Percentiles rank a stretch among this genome's conserved stretches.
phyloP scores from a whole-genome alignment of 2,329 filamentous ascomycete species.

The Phialemoniopsis sp. region DNA sequence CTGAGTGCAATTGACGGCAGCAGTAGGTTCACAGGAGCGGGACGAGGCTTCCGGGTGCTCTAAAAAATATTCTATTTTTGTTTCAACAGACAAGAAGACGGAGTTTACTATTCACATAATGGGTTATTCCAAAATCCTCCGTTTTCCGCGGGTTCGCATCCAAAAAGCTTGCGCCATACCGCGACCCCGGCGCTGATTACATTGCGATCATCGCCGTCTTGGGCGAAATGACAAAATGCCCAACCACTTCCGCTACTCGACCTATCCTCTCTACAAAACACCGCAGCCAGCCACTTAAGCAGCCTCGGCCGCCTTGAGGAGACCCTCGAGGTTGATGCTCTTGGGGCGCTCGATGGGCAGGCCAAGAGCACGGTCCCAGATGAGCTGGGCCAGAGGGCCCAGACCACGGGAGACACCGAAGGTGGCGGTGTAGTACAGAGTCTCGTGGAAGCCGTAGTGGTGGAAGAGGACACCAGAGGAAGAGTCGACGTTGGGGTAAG shows the following conservation, averaged over 20 bases:
- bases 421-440: slow-evolving; percentile 83
- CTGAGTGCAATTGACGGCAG: no score
- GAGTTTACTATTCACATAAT: no score
- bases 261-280: not conserved
- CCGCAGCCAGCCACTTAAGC: slow-evolving; percentile 19
- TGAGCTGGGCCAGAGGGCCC: slow-evolving; percentile 86
- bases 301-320: slow-evolving; percentile 64
- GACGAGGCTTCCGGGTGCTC: no score
- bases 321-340: slow-evolving; percentile 88
- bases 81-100: no score
- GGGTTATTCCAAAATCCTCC: no score
- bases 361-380: slow-evolving; percentile 93
- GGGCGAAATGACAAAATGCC: no score
- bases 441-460: slow-evolving; percentile 97
- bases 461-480: slow-evolving; percentile 98
- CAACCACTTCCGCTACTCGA: not conserved
- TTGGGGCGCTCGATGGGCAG: slow-evolving; percentile 96
- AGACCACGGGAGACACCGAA: slow-evolving; percentile 69
- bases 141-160: no score
- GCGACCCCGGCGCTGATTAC: no score
- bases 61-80: no score
- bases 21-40: no score
- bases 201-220: no score
- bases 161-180: slow-evolving; percentile 16
- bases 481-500: slow-evolving; percentile 96